Evolutionary conservation across 805 yeast genomes (phyloP).

Genomic region (Wickerhamiella cacticola): DNA sequence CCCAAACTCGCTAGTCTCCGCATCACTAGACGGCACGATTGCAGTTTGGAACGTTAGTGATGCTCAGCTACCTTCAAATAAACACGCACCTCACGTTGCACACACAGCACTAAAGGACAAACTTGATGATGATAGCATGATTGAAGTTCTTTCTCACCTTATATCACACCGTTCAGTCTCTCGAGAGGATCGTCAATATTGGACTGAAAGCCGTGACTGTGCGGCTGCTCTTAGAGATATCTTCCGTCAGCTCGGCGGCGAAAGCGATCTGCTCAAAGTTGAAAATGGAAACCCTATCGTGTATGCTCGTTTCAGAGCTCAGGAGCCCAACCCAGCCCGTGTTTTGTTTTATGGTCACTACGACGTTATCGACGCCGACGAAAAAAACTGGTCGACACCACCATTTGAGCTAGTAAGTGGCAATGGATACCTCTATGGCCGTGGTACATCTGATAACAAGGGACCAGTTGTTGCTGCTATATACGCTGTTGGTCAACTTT

Average conservation of each 20-base stretch:
- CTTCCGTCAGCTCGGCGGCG: constrained; percentile 51
- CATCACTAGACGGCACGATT: constrained; percentile 44
- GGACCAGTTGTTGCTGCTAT: constrained; percentile 86
- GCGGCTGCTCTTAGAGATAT: constrained; percentile 60
- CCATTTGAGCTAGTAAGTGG: constrained; percentile 67
- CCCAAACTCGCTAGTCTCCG: constrained; percentile 16
- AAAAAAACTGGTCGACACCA: constrained; percentile 57
- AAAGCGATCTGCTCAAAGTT: constrained; percentile 58
- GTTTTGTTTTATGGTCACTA: constrained; percentile 91
- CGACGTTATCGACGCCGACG: constrained; percentile 76
- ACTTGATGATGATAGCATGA: constrained; percentile 33
- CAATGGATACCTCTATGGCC: constrained; percentile 77
- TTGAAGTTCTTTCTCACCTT: constrained; percentile 47
- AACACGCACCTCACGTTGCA: constrained; percentile 11
- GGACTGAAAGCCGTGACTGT: constrained; percentile 76
- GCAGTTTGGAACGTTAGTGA: constrained; percentile 53
- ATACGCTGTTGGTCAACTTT: constrained; percentile 69
- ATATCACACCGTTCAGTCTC: constrained; percentile 70
- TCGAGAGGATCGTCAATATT: constrained; percentile 49
- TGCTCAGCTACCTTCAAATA: constrained; percentile 5
- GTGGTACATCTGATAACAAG: constrained; percentile 91
- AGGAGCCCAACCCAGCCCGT: constrained; percentile 31
- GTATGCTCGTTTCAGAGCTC: constrained; percentile 49
- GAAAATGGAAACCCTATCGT: constrained; percentile 77
- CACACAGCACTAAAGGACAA: not conserved